Percentiles rank a stretch among this genome's conserved stretches.
Conservation (phyloP, 176 grass and related monocot species). For the Pontederia paniculata region DNA sequence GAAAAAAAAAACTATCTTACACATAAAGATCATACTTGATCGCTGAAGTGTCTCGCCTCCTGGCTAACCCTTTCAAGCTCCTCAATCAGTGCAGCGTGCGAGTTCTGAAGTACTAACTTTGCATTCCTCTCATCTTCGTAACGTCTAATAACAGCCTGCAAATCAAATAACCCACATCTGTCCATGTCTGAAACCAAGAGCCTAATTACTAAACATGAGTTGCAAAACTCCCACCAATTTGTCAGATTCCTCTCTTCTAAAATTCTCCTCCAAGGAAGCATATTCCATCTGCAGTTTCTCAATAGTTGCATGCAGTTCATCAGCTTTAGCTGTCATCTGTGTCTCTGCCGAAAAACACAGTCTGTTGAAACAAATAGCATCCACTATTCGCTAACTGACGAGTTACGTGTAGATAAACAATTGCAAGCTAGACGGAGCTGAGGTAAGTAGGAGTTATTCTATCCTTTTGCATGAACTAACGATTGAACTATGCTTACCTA, state of each 20-base stretch:
- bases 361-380: too few species aligned
- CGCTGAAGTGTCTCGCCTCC: conserved; percentile 50
- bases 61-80: conserved; percentile 63
- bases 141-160: conserved; percentile 35
- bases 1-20: neutral
- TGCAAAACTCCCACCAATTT: conserved; percentile 32
- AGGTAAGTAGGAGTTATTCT: too few species aligned
- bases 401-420: too few species aligned
- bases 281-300: conserved; percentile 29
- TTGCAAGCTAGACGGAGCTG: too few species aligned
- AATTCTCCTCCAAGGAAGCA: conserved; percentile 33
- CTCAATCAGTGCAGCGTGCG: conserved; percentile 22
- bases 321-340: conserved; percentile 32
- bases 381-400: too few species aligned
- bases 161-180: neutral
- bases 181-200: neutral
- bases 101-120: conserved; percentile 37
- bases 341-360: conserved; percentile 22
- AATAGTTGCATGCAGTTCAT: conserved; percentile 29
- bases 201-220: neutral
- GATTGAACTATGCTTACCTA: conserved; percentile 29
- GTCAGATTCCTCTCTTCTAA: conserved; percentile 40
- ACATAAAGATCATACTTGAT: conserved; percentile 36
- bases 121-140: conserved; percentile 48
- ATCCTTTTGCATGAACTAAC: too few species aligned